Percentiles rank a stretch among this genome's conserved stretches.
Evolutionary conservation across 1,284 basidiomycete genomes (phyloP).

Genomic region (Puccinia brachypodii): DNA sequence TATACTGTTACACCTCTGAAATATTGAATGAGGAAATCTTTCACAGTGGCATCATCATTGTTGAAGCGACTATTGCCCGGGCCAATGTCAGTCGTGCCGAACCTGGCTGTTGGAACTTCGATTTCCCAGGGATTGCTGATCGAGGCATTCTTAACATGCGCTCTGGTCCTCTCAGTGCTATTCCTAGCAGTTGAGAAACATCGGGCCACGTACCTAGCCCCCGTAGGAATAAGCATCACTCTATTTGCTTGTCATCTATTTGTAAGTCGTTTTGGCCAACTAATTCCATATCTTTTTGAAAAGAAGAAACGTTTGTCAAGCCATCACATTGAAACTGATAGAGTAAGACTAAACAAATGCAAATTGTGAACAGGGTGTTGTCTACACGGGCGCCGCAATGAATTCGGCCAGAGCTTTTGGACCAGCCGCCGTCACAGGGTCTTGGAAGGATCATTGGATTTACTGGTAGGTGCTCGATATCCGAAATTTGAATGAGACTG

Average conservation of each 20-base stretch:
- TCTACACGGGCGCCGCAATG: conserved; percentile 36
- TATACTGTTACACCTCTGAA: background rate
- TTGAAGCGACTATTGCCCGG: conserved; percentile 26
- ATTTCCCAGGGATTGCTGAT: conserved; percentile 21
- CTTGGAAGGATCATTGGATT: conserved; percentile 35
- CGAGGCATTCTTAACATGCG: conserved; percentile 30
- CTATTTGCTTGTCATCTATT: conserved; percentile 31
- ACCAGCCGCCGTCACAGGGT: conserved; percentile 20
- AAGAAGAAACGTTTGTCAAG: too few species aligned
- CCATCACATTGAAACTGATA: background rate
- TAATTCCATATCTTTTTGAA: background rate
- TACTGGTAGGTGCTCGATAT: conserved; percentile 20
- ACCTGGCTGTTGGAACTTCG: conserved; percentile 21
- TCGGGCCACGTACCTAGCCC: conserved; percentile 26
- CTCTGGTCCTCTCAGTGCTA: conserved; percentile 31
- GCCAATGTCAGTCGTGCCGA: conserved; percentile 20
- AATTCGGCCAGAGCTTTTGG: conserved; percentile 44
- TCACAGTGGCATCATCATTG: conserved; percentile 19
- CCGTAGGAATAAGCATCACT: conserved; percentile 35
- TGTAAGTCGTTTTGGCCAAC: background rate
- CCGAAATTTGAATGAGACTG: background rate
- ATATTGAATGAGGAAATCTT: background rate
- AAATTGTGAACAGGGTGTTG: conserved; percentile 3
- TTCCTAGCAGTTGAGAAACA: conserved; percentile 44
- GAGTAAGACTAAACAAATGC: background rate